Evolutionary conservation across 768 basidiomycete genomes (phyloP), one percentile per base, ranked within the genome.

Genomic region (Paxillus rubicundulus): DNA sequence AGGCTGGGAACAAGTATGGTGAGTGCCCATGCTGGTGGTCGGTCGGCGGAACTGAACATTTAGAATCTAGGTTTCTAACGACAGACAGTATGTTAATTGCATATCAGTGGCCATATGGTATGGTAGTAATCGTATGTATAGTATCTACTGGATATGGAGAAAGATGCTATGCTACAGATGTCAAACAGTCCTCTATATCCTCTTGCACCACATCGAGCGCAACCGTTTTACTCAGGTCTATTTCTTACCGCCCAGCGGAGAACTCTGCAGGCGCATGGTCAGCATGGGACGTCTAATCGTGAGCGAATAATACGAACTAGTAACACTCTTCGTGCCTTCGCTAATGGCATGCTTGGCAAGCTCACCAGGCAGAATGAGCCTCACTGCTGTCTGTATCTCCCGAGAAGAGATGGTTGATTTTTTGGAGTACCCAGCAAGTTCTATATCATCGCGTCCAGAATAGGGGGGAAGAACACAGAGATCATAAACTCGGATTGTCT

Each of bases 1-100:
- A 92, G 63, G 90, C 92, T 0, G 92, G 92, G 9, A 92, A 90
- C 70, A 94, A 93, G 78, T 93, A 94, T 60, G 92, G 92, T 86
- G 60, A 54, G 79, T 72, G n/a, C 27, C 43, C 30, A 1, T 8
- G 2, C n/a, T 24, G 8, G 12, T 3, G 4, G 6, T 18, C 16
- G 2, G 24, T 18, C 24, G 7, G 4, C 1, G 7, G n/a, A 9
- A 20, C 32, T 52, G 5, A 55, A 20, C 9, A 10, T 30, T 12
- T 27, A 8, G 21, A 24, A 24, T 47, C 4, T 37, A 68, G 68
- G 67, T 18, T 68, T 68, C 55, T 68, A 59, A 39, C 12, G 12
- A 32, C 30, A 32, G 30, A 30, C 28, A 4, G 28, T 4, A 9
- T 32, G 7, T 32, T 47, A 7, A 32, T 1, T 37, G 20, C 4